Evolutionary conservation across 164 flowering plant genomes (phyloP), one percentile per base, ranked within the genome.

Genomic region (Nymphaea thermarum): DNA sequence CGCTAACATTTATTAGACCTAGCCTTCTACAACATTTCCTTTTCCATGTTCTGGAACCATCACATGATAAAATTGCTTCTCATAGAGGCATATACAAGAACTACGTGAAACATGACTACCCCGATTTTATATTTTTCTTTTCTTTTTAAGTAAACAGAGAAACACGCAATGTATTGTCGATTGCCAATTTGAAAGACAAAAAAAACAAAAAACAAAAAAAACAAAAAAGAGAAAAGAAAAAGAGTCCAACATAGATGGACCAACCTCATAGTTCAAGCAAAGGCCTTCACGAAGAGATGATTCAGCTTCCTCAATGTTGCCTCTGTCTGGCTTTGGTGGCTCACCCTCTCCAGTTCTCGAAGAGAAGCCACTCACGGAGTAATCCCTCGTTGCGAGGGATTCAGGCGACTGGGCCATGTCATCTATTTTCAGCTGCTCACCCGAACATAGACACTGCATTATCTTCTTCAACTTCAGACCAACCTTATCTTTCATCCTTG

Each of bases 271-370:
- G 76, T 87, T 89, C 65, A 93, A 78, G 72, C 70, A 84, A 25
- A 85, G 84, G 62, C 96, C 82, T 67, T 91, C 96, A 42, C 96
- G 86, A 67, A 93, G 89, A 69, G 95, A 88, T 5, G 93, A 86
- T 77, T 91, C 98, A 2, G 96, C 98, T 76, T 89, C 98, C 81
- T 91, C 95, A 67, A 93, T 87, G 76, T 88, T 93, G 72, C 87
- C 83, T 53, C 72, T 78, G 43, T 90, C 93, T 10, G 69, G 76
- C 75, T 79, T 88, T 18, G 75, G 63, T 18, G 75, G 63, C 57
- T 87, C 94, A 18, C 76, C 70, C 43, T 83, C 97, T 41, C 77
- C 87, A 55, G 87, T 70, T 72, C 85, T 80, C 68, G 92, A 85
- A 60, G 93, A 89, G 72, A 70, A 82, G 3, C 83, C 91, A 74